Conservation (phyloP, 148 eudicot genomes). For the Simmondsia chinensis region DNA sequence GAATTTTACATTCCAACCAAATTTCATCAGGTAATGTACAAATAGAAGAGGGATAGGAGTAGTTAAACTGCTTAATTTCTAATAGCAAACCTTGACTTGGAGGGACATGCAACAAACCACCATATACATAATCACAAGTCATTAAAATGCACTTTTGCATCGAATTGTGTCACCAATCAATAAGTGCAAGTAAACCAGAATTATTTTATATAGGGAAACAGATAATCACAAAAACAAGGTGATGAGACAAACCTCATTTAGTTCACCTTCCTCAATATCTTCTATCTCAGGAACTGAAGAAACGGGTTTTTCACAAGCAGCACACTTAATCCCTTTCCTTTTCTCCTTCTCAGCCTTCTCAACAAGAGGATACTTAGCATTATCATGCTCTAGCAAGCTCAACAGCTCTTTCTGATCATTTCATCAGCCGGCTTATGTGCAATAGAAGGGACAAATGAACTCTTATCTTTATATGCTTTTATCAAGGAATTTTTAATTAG, state of each 20-base stretch:
- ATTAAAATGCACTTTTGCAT: no score
- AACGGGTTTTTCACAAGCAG: slow-evolving; percentile 35
- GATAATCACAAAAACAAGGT: neutral
- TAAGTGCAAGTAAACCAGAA: no score
- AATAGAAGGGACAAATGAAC: slow-evolving; percentile 94
- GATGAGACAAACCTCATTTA: slow-evolving; percentile 50
- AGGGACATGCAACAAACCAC: no score
- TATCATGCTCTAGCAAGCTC: slow-evolving; percentile 84
- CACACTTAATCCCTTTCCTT: slow-evolving; percentile 69
- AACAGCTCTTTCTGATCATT: slow-evolving; percentile 80
- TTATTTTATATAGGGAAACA: neutral
- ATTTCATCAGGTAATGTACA: no score
- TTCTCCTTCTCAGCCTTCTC: slow-evolving; percentile 74
- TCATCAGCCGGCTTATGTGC: slow-evolving; percentile 92
- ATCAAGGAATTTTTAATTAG: slow-evolving; percentile 60
- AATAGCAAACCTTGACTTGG: no score
- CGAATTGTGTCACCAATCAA: no score
- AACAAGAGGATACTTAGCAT: slow-evolving; percentile 82
- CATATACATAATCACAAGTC: no score
- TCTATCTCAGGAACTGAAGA: slow-evolving; percentile 58
- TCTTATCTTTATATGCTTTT: slow-evolving; percentile 88
- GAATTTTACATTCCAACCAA: no score
- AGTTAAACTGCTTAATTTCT: no score
- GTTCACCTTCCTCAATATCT: slow-evolving; percentile 67
- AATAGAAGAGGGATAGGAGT: neutral